phyloP scores from a whole-genome alignment of 441 rosid genomes.

The Corymbia citriodora region DNA sequence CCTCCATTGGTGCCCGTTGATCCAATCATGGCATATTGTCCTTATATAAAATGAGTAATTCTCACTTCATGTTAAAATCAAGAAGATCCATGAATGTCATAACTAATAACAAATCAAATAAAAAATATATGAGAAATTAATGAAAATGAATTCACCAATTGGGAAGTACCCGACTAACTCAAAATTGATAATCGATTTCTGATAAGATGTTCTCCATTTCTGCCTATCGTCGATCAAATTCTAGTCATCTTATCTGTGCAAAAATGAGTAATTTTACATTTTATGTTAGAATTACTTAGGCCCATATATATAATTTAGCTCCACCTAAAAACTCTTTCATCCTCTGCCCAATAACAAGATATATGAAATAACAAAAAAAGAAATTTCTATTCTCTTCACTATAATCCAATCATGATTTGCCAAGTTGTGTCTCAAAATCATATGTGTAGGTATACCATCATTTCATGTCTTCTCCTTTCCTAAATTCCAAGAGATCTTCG shows the following conservation, averaged over 20 bases:
- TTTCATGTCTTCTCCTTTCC: not conserved
- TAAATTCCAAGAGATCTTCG: not conserved
- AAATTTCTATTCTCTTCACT: no score
- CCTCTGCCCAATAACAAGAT: no score
- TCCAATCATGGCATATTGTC: not conserved
- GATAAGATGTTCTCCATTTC: no score
- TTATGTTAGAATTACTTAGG: no score
- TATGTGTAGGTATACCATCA: fast-evolving
- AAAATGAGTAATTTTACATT: no score
- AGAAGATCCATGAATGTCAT: not conserved
- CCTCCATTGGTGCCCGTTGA: not conserved
- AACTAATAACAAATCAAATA: not conserved
- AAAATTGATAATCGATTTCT: slow-evolving; percentile 20
- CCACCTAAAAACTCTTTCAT: no score
- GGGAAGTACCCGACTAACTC: slow-evolving; percentile 46
- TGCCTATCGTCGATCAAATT: no score
- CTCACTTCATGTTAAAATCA: not conserved
- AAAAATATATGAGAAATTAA: not conserved
- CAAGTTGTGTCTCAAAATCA: not conserved
- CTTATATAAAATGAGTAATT: not conserved
- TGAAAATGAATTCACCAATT: not conserved
- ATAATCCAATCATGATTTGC: no score
- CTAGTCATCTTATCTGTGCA: no score
- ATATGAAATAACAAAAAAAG: no score
- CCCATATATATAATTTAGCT: no score